phyloP scores from a whole-genome alignment of 192 early-diverging fungal species.

The Hyaloraphidium curvatum region DNA sequence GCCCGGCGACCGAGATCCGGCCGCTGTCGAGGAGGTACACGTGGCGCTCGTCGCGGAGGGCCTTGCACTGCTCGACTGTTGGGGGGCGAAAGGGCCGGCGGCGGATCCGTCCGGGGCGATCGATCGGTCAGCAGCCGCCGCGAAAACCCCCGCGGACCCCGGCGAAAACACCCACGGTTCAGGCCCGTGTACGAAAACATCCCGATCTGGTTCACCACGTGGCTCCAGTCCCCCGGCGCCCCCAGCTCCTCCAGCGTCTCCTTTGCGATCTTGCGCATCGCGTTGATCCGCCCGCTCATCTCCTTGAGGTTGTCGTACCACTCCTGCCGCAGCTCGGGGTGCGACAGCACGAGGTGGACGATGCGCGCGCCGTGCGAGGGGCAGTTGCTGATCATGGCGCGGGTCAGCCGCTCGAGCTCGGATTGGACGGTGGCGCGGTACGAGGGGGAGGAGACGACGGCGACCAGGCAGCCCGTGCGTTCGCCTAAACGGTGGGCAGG shows the following conservation, averaged over 20 bases:
- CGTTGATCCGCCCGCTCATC: slow-evolving; percentile 96
- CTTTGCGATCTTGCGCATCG: slow-evolving; percentile 65
- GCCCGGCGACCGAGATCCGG: slow-evolving; percentile 92
- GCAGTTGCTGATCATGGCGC: slow-evolving; percentile 97
- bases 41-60: slow-evolving; percentile 61
- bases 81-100: background rate
- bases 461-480: slow-evolving; percentile 78
- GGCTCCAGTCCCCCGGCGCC: slow-evolving; percentile 64
- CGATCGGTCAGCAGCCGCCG: too few species aligned
- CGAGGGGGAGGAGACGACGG: slow-evolving; percentile 50
- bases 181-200: slow-evolving; percentile 98
- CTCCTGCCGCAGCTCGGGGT: slow-evolving; percentile 48
- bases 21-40: slow-evolving; percentile 90
- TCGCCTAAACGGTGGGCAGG: too few species aligned
- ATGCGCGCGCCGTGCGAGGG: slow-evolving; percentile 89
- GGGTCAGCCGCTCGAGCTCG: slow-evolving; percentile 89
- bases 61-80: slow-evolving; percentile 59
- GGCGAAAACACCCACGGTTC: slow-evolving; percentile 14
- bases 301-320: slow-evolving; percentile 82
- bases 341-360: slow-evolving; percentile 67
- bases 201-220: slow-evolving; percentile 75
- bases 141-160: too few species aligned
- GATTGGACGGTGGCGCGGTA: slow-evolving; percentile 68
- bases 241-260: slow-evolving; percentile 62
- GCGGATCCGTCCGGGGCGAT: background rate